These are phyloP conservation scores for Casaregolazyma suthepensis DNA, from an alignment of 1,139 yeast genomes.

Conservation along the genomic window DNA sequence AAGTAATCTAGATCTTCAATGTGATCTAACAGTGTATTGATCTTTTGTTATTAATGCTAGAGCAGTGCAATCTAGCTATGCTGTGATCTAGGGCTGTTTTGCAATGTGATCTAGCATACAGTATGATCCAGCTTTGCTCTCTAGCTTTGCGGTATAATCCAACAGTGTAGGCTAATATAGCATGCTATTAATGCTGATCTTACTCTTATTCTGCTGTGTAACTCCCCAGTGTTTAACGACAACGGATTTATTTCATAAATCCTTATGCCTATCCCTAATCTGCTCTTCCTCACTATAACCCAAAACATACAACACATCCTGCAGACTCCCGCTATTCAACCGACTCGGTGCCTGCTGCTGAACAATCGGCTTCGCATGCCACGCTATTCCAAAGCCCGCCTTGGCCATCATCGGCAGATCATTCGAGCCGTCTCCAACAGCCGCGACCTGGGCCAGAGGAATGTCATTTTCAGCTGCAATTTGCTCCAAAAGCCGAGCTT, in stretches of 20 bases:
- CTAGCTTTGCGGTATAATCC: too few relatives aligned
- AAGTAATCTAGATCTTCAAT: too few relatives aligned
- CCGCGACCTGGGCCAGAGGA: constrained; percentile 51
- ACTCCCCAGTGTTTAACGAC: too few relatives aligned
- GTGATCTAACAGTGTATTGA: too few relatives aligned
- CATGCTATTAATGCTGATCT: too few relatives aligned
- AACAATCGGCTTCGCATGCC: constrained; percentile 95
- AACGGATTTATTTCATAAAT: not conserved
- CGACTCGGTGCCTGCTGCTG: constrained; percentile 74
- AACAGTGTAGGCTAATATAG: too few relatives aligned
- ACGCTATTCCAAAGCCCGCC: constrained; percentile 94
- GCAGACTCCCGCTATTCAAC: constrained; percentile 62
- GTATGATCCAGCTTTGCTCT: too few relatives aligned
- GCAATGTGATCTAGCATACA: too few relatives aligned
- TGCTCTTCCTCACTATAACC: constrained; percentile 62
- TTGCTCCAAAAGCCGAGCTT: constrained; percentile 64
- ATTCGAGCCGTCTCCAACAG: constrained; percentile 97
- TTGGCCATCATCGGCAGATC: constrained; percentile 87
- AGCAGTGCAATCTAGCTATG: too few relatives aligned
- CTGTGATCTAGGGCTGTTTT: too few relatives aligned
- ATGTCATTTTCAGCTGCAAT: constrained; percentile 62
- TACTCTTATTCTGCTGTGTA: too few relatives aligned
- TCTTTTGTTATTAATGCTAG: too few relatives aligned
- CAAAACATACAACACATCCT: constrained; percentile 71
- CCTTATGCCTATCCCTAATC: constrained; percentile 8